Conservation (phyloP, 176 grass and related monocot species). For the Neostapfia colusana region DNA sequence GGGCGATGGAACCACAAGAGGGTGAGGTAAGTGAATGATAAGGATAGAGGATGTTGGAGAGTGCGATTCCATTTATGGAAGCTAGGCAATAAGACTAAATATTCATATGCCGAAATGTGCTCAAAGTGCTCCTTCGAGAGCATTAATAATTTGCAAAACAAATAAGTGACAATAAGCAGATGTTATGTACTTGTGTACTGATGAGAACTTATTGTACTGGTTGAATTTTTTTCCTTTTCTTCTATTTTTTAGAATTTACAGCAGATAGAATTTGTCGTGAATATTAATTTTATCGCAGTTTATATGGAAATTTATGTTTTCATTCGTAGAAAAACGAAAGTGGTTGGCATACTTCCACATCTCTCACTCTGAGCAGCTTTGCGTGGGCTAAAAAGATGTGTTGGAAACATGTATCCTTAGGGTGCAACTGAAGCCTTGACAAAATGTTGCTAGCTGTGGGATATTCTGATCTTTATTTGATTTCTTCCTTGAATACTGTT, state of each 20-base stretch:
- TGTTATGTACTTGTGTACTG: neutral
- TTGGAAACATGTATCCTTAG: too few relatives aligned
- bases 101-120: conserved; percentile 16
- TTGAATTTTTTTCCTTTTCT: neutral
- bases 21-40: neutral
- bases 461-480: too few relatives aligned
- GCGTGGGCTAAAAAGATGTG: too few relatives aligned
- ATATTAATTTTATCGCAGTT: neutral
- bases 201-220: neutral
- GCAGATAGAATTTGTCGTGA: neutral
- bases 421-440: too few relatives aligned
- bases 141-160: conserved; percentile 10
- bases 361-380: too few relatives aligned
- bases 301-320: neutral
- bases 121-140: conserved; percentile 1
- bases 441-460: too few relatives aligned
- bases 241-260: neutral
- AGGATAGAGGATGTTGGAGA: neutral
- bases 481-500: too few relatives aligned
- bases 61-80: conserved; percentile 4
- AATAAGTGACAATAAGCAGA: conserved; percentile 2
- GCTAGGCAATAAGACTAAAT: conserved; percentile 27
- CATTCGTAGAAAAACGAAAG: too few relatives aligned
- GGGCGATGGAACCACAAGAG: conserved; percentile 11
- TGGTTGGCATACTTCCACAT: too few relatives aligned